Conservation (phyloP, 2,329 filamentous ascomycete species). For the Botrytis paeoniae region DNA sequence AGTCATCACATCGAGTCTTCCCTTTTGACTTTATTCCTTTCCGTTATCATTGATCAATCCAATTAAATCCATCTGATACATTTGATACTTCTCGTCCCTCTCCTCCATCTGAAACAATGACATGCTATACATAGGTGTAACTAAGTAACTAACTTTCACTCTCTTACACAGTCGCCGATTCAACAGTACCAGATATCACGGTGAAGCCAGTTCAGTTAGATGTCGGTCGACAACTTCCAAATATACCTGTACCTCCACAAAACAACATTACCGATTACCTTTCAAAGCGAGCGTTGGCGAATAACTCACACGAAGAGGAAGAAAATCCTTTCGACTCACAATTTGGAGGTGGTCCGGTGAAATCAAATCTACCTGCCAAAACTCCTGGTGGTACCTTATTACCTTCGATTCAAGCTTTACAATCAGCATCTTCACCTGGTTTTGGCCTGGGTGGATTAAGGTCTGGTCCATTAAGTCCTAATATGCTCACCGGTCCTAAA, state of each 20-base stretch:
- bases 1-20: background rate
- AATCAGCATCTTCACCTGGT: conserved; percentile 80
- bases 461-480: conserved; percentile 90
- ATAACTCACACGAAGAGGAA: conserved; percentile 62
- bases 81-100: background rate
- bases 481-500: conserved; percentile 86
- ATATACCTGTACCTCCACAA: conserved; percentile 47
- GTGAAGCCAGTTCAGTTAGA: background rate
- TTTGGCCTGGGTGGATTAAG: conserved; percentile 82
- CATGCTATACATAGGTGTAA: background rate
- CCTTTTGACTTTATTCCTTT: background rate
- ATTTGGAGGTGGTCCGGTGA: conserved; percentile 50
- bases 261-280: conserved; percentile 68
- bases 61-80: background rate
- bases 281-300: conserved; percentile 19
- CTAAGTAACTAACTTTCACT: background rate
- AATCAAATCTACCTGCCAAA: conserved; percentile 57
- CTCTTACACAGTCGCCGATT: background rate
- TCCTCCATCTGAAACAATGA: background rate
- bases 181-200: background rate
- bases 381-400: conserved; percentile 81
- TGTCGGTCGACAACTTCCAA: background rate
- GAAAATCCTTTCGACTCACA: conserved; percentile 97
- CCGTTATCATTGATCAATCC: too few species aligned
- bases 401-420: conserved; percentile 84